phyloP scores from a whole-genome alignment of 176 grass and related monocot genomes.

The Oryza coarctata region DNA sequence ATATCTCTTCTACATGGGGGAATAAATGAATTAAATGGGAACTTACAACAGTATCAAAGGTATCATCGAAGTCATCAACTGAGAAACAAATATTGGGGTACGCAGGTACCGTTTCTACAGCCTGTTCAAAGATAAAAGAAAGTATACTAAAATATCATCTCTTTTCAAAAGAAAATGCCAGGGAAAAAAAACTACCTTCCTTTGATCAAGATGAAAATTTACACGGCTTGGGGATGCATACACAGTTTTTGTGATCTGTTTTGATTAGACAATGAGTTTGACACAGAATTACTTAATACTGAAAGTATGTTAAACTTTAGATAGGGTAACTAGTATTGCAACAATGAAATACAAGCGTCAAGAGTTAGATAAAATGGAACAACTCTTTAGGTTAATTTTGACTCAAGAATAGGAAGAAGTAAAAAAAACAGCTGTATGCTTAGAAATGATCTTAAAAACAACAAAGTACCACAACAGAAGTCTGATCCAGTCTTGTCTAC shows the following conservation, averaged over 20 bases:
- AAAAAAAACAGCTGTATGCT: not conserved
- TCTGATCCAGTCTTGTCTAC: not conserved
- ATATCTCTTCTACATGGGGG: not conserved
- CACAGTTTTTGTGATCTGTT: slow-evolving; percentile 92
- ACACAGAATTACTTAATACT: not conserved
- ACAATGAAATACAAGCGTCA: not conserved
- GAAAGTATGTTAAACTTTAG: slow-evolving; percentile 8
- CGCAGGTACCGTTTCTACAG: slow-evolving; percentile 78
- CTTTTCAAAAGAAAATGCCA: slow-evolving; percentile 27
- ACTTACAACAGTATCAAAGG: slow-evolving; percentile 96
- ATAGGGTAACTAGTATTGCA: not conserved
- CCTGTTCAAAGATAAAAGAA: slow-evolving; percentile 45
- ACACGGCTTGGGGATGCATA: slow-evolving; percentile 96
- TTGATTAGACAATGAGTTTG: not conserved
- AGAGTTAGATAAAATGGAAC: not conserved
- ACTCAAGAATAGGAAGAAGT: not conserved
- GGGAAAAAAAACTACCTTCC: slow-evolving; percentile 59
- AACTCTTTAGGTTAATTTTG: not conserved
- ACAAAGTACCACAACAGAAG: not conserved
- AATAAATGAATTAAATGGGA: slow-evolving; percentile 22
- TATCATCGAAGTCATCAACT: slow-evolving; percentile 96
- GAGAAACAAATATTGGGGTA: slow-evolving; percentile 95
- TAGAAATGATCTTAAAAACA: not conserved
- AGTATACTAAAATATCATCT: not conserved
- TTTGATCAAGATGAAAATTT: slow-evolving; percentile 94